Conservation (phyloP, 2,329 filamentous ascomycete genomes). For the Neonectria magnoliae region DNA sequence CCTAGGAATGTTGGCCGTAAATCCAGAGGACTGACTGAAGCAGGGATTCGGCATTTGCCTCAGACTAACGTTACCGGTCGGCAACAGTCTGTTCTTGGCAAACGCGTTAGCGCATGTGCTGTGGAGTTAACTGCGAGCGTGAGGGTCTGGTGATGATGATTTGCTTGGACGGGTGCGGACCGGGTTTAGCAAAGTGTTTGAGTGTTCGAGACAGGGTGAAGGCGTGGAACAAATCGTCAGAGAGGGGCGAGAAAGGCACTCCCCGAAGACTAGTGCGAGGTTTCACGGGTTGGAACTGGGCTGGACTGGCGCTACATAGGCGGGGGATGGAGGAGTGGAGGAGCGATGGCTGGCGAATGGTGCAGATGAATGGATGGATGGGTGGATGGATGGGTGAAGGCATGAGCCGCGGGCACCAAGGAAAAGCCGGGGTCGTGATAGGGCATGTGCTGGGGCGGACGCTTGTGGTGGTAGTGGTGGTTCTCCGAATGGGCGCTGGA, state of each 20-base stretch:
- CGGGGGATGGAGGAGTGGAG: neutral
- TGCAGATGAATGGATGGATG: conserved; percentile 2
- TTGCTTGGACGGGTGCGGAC: neutral
- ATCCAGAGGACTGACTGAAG: neutral
- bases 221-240: neutral
- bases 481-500: conserved; percentile 15
- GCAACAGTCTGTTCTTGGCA: conserved; percentile 20
- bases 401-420: conserved; percentile 11
- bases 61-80: neutral
- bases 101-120: neutral
- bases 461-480: conserved; percentile 10
- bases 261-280: conserved; percentile 6
- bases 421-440: conserved; percentile 3
- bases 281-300: conserved; percentile 13
- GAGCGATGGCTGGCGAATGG: neutral
- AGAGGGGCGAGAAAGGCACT: neutral
- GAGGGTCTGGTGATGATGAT: conserved; percentile 16
- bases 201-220: neutral
- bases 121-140: neutral
- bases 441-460: conserved; percentile 25
- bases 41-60: conserved; percentile 28
- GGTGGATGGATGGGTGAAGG: conserved; percentile 26
- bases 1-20: neutral
- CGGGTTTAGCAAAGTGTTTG: neutral
- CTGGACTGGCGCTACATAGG: neutral